Evolutionary conservation across 2,329 filamentous ascomycete genomes (phyloP).

Genomic region (Xylariaceae sp.): DNA sequence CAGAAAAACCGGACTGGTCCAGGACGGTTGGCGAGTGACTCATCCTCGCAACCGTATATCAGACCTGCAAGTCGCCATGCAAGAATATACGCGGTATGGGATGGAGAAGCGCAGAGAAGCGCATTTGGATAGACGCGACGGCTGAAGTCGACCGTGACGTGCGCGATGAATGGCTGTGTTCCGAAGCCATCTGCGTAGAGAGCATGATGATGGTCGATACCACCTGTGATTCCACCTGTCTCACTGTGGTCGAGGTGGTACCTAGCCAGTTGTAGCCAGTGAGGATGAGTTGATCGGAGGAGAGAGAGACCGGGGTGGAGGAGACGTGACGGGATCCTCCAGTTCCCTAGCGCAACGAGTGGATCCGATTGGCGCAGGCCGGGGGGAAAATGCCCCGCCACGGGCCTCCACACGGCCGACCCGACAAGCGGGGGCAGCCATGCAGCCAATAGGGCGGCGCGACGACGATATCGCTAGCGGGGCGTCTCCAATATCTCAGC

Average conservation of each 20-base stretch:
- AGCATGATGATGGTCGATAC: conserved; percentile 27
- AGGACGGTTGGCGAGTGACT: conserved; percentile 33
- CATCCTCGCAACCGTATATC: conserved; percentile 25
- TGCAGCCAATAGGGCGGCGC: not conserved
- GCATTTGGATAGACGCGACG: conserved; percentile 29
- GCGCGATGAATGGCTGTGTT: conserved; percentile 30
- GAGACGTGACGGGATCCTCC: not conserved
- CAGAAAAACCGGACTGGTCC: conserved; percentile 26
- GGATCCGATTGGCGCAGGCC: not conserved
- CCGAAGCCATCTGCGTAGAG: conserved; percentile 23
- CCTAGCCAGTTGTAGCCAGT: conserved; percentile 26
- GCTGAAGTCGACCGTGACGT: conserved; percentile 28
- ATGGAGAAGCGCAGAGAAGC: conserved; percentile 21
- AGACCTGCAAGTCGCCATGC: conserved; percentile 28
- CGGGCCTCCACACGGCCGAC: not conserved
- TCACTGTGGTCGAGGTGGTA: conserved; percentile 23
- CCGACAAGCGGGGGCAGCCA: conserved; percentile 7
- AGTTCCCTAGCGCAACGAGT: not conserved
- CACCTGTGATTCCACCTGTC: conserved; percentile 29
- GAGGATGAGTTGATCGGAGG: conserved; percentile 25
- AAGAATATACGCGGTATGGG: conserved; percentile 16
- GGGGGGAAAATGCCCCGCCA: not conserved
- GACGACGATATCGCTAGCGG: conserved; percentile 10
- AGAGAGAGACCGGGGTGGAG: conserved; percentile 20
- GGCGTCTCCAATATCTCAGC: conserved; percentile 13